These are phyloP conservation scores for Breviolum minutum DNA, from an alignment of 73 alveolate genomes.

Conservation along the genomic window DNA sequence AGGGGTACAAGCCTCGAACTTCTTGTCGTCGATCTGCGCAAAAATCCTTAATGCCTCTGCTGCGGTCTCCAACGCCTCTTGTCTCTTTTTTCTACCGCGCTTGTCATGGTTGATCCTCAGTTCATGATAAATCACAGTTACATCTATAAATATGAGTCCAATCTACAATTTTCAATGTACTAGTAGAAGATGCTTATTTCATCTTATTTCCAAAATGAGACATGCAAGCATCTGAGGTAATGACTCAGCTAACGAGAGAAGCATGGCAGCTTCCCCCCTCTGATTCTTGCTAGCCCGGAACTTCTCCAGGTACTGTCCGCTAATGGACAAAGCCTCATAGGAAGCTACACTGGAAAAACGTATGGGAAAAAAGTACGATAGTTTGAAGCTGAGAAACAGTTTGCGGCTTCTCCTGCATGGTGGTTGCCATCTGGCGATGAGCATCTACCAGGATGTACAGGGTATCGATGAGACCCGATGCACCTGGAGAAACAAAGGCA, in stretches of 20 bases:
- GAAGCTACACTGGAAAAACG: neutral
- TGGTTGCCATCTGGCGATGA: constrained; percentile 80
- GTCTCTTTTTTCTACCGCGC: constrained; percentile 82
- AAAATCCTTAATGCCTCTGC: constrained; percentile 37
- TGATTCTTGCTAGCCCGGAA: constrained; percentile 26
- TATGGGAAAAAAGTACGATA: neutral
- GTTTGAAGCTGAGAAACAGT: neutral
- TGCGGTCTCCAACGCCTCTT: constrained; percentile 54
- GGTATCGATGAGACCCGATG: constrained; percentile 75
- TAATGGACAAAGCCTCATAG: constrained; percentile 26
- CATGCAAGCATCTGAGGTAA: neutral
- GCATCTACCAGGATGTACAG: constrained; percentile 75
- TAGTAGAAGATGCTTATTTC: no score
- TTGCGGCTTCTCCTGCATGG: constrained; percentile 69
- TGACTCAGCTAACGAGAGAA: constrained; percentile 63
- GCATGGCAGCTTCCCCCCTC: constrained; percentile 84
- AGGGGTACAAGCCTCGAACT: constrained; percentile 54
- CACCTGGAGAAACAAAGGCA: neutral
- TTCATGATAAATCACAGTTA: neutral
- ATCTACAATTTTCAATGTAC: neutral
- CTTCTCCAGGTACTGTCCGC: constrained; percentile 52
- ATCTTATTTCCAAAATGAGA: no score
- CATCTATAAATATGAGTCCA: neutral
- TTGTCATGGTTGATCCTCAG: constrained; percentile 90
- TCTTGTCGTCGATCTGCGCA: constrained; percentile 30